phyloP scores from a whole-genome alignment of 768 basidiomycete genomes.

The Pisolithus albus region DNA sequence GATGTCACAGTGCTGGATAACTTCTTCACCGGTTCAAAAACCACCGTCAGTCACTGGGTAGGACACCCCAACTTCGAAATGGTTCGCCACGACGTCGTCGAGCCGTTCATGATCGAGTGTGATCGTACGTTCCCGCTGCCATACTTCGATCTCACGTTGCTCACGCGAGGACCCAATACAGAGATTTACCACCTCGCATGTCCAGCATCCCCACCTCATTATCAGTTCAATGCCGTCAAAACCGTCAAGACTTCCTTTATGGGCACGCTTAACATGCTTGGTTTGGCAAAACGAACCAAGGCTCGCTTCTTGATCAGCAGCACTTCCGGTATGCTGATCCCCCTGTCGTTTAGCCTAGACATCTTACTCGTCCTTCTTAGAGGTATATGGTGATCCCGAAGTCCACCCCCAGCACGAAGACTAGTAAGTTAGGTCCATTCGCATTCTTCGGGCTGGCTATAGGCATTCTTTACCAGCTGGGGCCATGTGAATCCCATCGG shows the following conservation, averaged over 20 bases:
- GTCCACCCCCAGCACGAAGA: slow-evolving; percentile 96
- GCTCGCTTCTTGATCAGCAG: slow-evolving; percentile 94
- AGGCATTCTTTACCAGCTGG: slow-evolving; percentile 51
- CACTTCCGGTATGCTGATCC: slow-evolving; percentile 69
- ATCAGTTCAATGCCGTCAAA: slow-evolving; percentile 97
- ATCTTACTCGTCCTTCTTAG: slow-evolving; percentile 32
- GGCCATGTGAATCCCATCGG: slow-evolving; percentile 99
- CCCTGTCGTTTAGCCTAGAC: not conserved
- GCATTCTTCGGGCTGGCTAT: not conserved
- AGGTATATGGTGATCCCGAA: slow-evolving; percentile 98
- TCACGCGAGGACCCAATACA: slow-evolving; percentile 22
- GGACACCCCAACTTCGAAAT: slow-evolving; percentile 99
- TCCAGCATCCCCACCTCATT: slow-evolving; percentile 94
- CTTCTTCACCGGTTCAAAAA: slow-evolving; percentile 97
- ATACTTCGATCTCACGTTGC: slow-evolving; percentile 2
- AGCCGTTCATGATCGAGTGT: slow-evolving; percentile 98
- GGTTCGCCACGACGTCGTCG: slow-evolving; percentile 94
- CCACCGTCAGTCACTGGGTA: slow-evolving; percentile 93
- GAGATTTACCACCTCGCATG: slow-evolving; percentile 99
- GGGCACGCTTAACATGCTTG: slow-evolving; percentile 98
- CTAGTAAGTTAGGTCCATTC: slow-evolving; percentile 52
- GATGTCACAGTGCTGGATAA: slow-evolving; percentile 97
- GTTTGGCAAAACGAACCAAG: slow-evolving; percentile 93
- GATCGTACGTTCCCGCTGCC: slow-evolving; percentile 58
- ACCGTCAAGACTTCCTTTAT: slow-evolving; percentile 98